phyloP scores from a whole-genome alignment of 495 filamentous ascomycete genomes.

The Saxispiralis lemnorum region DNA sequence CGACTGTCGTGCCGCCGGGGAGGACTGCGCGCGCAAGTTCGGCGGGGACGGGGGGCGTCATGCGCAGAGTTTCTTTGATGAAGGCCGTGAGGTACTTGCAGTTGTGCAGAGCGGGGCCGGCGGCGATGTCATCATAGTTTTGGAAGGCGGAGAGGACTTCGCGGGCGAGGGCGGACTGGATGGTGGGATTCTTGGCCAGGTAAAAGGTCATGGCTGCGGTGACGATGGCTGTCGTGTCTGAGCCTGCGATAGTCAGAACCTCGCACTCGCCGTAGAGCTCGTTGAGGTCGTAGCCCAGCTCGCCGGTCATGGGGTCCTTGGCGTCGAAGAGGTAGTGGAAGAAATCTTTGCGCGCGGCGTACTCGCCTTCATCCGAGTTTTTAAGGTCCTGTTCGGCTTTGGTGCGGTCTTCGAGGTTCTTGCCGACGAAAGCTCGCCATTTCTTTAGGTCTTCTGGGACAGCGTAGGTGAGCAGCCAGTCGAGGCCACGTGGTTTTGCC shows the following conservation, averaged over 20 bases:
- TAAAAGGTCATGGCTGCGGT: constrained; percentile 24
- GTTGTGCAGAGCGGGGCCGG: constrained; percentile 17
- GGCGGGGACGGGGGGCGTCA: constrained; percentile 14
- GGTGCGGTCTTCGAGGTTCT: too few species aligned
- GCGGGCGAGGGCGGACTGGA: constrained; percentile 11
- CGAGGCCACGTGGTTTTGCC: too few species aligned
- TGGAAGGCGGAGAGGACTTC: constrained; percentile 24
- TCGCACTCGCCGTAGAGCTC: constrained; percentile 22
- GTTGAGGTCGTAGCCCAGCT: constrained; percentile 4
- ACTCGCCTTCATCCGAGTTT: too few species aligned
- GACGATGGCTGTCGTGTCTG: constrained; percentile 20
- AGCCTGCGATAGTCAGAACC: constrained; percentile 19
- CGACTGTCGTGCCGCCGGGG: not conserved
- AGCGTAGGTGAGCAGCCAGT: too few species aligned
- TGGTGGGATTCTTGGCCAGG: constrained; percentile 16
- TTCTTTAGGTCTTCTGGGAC: too few species aligned
- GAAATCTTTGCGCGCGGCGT: constrained; percentile 16
- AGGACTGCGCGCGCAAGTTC: constrained; percentile 16
- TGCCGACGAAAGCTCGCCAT: too few species aligned
- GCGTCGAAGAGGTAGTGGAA: constrained; percentile 23
- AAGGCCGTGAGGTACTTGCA: constrained; percentile 22
- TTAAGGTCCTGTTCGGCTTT: too few species aligned
- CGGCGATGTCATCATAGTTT: constrained; percentile 14
- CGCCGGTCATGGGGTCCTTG: constrained; percentile 23
- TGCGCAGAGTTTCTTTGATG: constrained; percentile 21